Base-by-base conservation (phyloP, 1,139 yeast genomes). In the Saccharomyces uvarum region DNA sequence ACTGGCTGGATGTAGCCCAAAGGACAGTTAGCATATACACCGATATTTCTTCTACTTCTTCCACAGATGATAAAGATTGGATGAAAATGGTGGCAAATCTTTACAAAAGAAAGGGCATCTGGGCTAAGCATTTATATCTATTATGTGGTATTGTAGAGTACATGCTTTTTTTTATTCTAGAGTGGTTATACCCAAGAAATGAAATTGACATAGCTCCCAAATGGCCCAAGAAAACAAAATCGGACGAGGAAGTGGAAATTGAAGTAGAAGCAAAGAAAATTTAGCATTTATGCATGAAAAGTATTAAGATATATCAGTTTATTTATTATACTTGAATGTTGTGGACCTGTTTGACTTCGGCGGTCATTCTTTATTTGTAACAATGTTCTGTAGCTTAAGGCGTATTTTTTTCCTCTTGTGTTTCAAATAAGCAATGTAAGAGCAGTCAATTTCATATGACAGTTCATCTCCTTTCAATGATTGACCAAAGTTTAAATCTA, bases 1-100 rank as follows among this genome's bases (percentile, higher is more conserved):
- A 91, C 65, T 95, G 99, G 99, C 77, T 76, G 56, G 88, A 90
- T 66, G 88, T 95, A 26, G 99, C 99, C 0, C 72, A 72, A 52
- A 75, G 99, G 48, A 93, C 99, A 0, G 96, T 88, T 62, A 75
- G 74, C 32, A 97, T 93, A 2, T 95, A 95, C 70, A 76, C 83
- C 54, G 75, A 86, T 48, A 80, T 62, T 13, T 61, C 57, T 32
- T 5, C 52, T 14, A 49, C 63, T 53, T 51, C 67, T 38, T 76
- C 53, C 67, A 71, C 32, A 67, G 73, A 48, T 59, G 78, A 54
- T 72, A 81, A 61, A 78, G 84, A 5, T 68, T 88, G 59, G 70
- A 81, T 46, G 70, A 73, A 55, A 64, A 84, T 56, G 67, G 72
- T 90, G 47, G 76, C 76, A 56, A 79, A 82, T 56, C 87, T 82